These are phyloP conservation scores for Pulveroboletus sp. DNA, from an alignment of 768 basidiomycete species.

Conservation along the genomic window DNA sequence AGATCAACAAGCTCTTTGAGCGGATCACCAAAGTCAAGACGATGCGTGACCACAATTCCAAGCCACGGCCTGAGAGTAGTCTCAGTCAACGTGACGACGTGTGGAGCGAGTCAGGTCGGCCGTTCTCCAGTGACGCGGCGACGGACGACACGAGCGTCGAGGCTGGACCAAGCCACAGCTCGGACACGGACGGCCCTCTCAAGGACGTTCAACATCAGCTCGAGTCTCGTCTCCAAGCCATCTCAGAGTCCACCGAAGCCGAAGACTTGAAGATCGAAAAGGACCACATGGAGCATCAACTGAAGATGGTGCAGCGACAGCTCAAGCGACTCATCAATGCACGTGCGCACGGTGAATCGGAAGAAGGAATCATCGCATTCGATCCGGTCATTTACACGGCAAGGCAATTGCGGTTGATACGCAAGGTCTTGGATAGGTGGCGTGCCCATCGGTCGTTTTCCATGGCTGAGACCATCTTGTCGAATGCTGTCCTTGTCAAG, in stretches of 20 bases:
- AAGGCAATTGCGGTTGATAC: slow-evolving; percentile 74
- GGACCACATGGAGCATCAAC: slow-evolving; percentile 89
- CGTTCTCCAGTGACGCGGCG: slow-evolving; percentile 67
- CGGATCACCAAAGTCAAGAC: slow-evolving; percentile 91
- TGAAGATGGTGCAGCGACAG: slow-evolving; percentile 73
- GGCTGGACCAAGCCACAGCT: slow-evolving; percentile 56
- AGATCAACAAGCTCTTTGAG: slow-evolving; percentile 90
- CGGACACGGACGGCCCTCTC: slow-evolving; percentile 60
- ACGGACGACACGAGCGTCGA: slow-evolving; percentile 90
- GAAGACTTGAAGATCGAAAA: slow-evolving; percentile 88
- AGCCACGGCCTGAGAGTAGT: slow-evolving; percentile 86
- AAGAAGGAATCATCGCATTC: slow-evolving; percentile 55
- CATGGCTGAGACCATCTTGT: slow-evolving; percentile 87
- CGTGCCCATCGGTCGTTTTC: slow-evolving; percentile 78
- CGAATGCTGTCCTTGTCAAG: slow-evolving; percentile 81
- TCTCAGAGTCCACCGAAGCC: slow-evolving; percentile 66
- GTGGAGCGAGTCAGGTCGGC: slow-evolving; percentile 87
- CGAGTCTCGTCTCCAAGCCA: slow-evolving; percentile 60
- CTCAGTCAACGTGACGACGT: slow-evolving; percentile 81
- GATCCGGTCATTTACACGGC: slow-evolving; percentile 84
- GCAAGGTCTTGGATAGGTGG: slow-evolving; percentile 84
- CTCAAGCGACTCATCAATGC: slow-evolving; percentile 80
- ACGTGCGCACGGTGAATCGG: slow-evolving; percentile 71
- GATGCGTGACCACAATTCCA: slow-evolving; percentile 74
- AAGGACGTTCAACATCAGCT: slow-evolving; percentile 73